Evolutionary conservation across 2,329 filamentous ascomycete species (phyloP), one percentile per base, ranked within the genome.

Genomic region (Aspergillus bombycis): DNA sequence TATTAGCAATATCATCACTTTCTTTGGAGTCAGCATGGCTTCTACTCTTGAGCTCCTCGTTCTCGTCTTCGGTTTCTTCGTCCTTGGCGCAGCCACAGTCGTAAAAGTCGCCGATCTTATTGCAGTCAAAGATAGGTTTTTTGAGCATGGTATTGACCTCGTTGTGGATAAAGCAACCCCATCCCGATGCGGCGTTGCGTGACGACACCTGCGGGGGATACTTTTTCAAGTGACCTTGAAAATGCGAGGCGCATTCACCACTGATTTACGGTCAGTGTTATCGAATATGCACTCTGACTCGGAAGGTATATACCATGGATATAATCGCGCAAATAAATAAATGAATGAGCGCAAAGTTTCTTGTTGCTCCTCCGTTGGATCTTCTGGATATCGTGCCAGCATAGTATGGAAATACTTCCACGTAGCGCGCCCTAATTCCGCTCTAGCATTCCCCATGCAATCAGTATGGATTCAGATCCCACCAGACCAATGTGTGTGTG

Each of bases 401-500:
- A 87, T 87, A 21, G 88, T 90, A 74, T 90, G 88, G 67, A 90
- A 82, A 67, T 88, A 82, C 71, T 88, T 88, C 88, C 88, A 90
- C 41, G 87, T 84, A 62, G 88, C 85, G 65, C 87, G 84, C 65
- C 88, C 88, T 32, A 90, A 80, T 75, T 90, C 88, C 64, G 85
- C 87, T 76, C 84, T 86, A 62, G 56, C 45, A 26, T 11, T 16
- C 26, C 19, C 28, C 30, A 21, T n/a, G 23, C 34, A 12, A 52
- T 67, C 57, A 68, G 63, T 63, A 57, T 30, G 41, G 12, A n/a
- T 16, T 14, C n/a, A 5, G 1, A 23, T 4, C n/a, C 1, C 9
- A 14, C 23, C 19, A 53, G 38, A 23, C 21, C 11, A 28, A 41
- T 9, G 38, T 41, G 55, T 19, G 57, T 32, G n/a, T 21, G 16